Evolutionary conservation across 2,329 filamentous ascomycete genomes (phyloP), one percentile per base, ranked within the genome.

Genomic region (Ascochyta viciae-villosae): DNA sequence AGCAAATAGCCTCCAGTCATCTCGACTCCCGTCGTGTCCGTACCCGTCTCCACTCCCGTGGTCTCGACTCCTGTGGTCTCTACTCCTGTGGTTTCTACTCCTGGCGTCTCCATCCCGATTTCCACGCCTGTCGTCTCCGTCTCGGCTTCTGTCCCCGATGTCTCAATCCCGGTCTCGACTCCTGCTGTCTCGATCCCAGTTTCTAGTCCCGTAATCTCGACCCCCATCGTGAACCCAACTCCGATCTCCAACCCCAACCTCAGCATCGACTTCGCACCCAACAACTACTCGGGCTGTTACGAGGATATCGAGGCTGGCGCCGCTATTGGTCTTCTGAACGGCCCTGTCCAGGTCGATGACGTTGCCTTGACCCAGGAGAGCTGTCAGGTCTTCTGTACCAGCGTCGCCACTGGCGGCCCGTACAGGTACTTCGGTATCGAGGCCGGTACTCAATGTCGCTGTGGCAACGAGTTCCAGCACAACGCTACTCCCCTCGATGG

Each of bases 341-440:
- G 54, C 16, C 47, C 47, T n/a, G 26, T 26, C 27, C 39, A 37
- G 15, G 6, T 12, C 9, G 19, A 29, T 3, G 4, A 26, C 5
- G 3, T 38, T 3, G 29, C 10, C 23, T 15, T 50, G 10, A 42
- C 40, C 12, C 27, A 37, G 13, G 38, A 41, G 43, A 39, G 47
- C 42, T 57, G 42, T 39, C 40, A 24, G 22, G 6, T 31, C 3
- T 57, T 55, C 35, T 62, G 60, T 47, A 58, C 50, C n/a, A 19
- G 19, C 19, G 23, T 1, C 3, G 40, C 38, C 8, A 16, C 41
- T 2, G 10, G 13, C 2, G 23, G 26, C 9, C 60, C 60, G 7
- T 63, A 50, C 48, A 39, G 22, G 15, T 63, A 48, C 47, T 61
- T 61, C 19, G 60, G 42, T 33, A 23, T 58, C 22, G 54, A 45